These are phyloP conservation scores for Penicillium capsulatum DNA, from an alignment of 2,329 filamentous ascomycete species.

Conservation along the genomic window DNA sequence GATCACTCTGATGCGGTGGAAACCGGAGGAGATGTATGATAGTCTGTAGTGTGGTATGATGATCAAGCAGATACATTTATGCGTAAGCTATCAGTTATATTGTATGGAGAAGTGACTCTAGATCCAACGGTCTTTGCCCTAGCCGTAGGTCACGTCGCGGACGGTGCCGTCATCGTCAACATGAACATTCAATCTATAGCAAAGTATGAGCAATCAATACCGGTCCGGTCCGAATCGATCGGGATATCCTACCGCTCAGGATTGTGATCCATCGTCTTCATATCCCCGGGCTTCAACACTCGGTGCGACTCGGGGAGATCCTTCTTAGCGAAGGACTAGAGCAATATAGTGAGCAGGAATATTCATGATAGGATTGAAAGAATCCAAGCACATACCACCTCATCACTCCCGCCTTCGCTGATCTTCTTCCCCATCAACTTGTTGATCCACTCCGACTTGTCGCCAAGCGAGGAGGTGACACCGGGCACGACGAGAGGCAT, in stretches of 20 bases:
- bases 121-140: slow-evolving; percentile 7
- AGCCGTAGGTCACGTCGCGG: slow-evolving; percentile 42
- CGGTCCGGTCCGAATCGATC: too few relatives aligned
- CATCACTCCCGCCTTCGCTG: slow-evolving; percentile 34
- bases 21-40: slow-evolving; percentile 24
- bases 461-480: slow-evolving; percentile 33
- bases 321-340: slow-evolving; percentile 44
- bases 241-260: slow-evolving; percentile 46
- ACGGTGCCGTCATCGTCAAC: slow-evolving; percentile 43
- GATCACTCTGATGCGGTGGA: slow-evolving; percentile 62
- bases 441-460: slow-evolving; percentile 41
- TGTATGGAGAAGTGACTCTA: too few relatives aligned
- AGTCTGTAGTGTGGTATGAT: background rate
- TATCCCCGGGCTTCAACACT: slow-evolving; percentile 38
- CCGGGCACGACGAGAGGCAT: slow-evolving; percentile 49
- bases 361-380: too few relatives aligned
- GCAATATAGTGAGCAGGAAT: too few relatives aligned
- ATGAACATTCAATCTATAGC: slow-evolving; percentile 42
- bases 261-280: slow-evolving; percentile 41
- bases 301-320: slow-evolving; percentile 45
- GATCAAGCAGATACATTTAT: background rate
- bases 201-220: slow-evolving; percentile 2
- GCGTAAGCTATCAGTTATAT: too few relatives aligned
- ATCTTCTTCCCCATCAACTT: slow-evolving; percentile 48
- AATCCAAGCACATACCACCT: slow-evolving; percentile 24